A percentile compares a stretch with the other conserved stretches of the same genome.
Conservation (phyloP, 1,284 basidiomycete species). For the Earliella scabrosa region DNA sequence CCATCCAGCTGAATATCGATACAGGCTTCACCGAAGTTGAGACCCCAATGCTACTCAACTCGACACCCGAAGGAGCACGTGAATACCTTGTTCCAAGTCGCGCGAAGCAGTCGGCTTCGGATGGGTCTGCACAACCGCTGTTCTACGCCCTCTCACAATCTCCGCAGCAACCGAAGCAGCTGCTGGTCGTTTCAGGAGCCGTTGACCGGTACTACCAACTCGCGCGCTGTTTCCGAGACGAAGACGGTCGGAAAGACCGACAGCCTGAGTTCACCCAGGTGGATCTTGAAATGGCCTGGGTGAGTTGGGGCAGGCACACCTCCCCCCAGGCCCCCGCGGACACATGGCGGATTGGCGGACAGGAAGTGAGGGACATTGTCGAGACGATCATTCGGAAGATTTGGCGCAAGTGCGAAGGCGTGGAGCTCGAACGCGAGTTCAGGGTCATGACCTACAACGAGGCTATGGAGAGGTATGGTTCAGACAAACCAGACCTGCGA, state of each 20-base stretch:
- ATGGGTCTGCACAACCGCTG: constrained; percentile 45
- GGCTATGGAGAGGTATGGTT: constrained; percentile 92
- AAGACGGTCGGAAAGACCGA: constrained; percentile 91
- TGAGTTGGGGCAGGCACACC: constrained; percentile 66
- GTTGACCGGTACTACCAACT: constrained; percentile 92
- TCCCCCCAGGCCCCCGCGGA: constrained; percentile 30
- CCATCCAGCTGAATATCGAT: constrained; percentile 14
- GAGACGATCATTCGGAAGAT: constrained; percentile 75
- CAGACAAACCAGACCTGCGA: constrained; percentile 94
- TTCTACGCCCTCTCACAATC: constrained; percentile 96
- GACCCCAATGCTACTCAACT: constrained; percentile 91
- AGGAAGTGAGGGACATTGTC: constrained; percentile 76
- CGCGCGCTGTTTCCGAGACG: constrained; percentile 94
- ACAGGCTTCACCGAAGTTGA: constrained; percentile 90
- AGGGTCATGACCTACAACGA: constrained; percentile 84
- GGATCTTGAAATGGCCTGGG: constrained; percentile 96
- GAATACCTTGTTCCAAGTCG: constrained; percentile 96
- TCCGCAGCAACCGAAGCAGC: constrained; percentile 95
- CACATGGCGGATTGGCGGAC: constrained; percentile 84
- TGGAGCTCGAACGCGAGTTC: constrained; percentile 65
- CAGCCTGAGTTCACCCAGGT: constrained; percentile 98
- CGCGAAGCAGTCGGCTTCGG: constrained; percentile 32
- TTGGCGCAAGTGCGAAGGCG: constrained; percentile 70
- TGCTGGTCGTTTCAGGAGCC: constrained; percentile 90
- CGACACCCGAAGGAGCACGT: constrained; percentile 92